phyloP scores from a whole-genome alignment of 805 yeast genomes.

The Candida parachauliodes region DNA sequence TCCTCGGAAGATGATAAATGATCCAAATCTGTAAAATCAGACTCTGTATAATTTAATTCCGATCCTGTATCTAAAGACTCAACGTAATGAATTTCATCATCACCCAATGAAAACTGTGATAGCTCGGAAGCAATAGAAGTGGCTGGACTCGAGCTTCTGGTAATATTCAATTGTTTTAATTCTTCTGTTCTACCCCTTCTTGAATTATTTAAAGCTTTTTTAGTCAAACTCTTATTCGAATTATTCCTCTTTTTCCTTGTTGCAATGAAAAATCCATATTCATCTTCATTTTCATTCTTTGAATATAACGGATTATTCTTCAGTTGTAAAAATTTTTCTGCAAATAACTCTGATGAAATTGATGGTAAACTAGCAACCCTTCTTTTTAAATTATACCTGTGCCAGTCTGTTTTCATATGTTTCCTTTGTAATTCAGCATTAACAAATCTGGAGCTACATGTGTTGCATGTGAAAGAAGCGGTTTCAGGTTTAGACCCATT shows the following conservation, averaged over 20 bases:
- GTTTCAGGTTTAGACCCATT: conserved; percentile 22
- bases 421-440: conserved; percentile 36
- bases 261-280: conserved; percentile 48
- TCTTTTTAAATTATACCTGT: conserved; percentile 41
- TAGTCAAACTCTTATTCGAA: conserved; percentile 31
- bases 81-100: conserved; percentile 20
- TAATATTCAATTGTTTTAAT: background rate
- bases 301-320: conserved; percentile 14
- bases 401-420: conserved; percentile 47
- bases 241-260: conserved; percentile 21
- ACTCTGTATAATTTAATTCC: conserved; percentile 45
- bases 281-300: conserved; percentile 41
- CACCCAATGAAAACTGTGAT: conserved; percentile 56
- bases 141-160: conserved; percentile 47
- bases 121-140: conserved; percentile 52
- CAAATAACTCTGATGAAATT: conserved; percentile 63
- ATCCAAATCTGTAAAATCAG: conserved; percentile 23
- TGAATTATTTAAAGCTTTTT: conserved; percentile 33
- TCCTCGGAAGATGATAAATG: conserved; percentile 23
- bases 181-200: conserved; percentile 25
- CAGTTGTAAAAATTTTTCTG: conserved; percentile 55
- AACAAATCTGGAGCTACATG: conserved; percentile 37
- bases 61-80: conserved; percentile 46
- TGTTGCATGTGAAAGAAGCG: conserved; percentile 34
- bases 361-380: conserved; percentile 61